Base-by-base conservation (phyloP, 805 yeast species). In the Starmerella kuoi region DNA sequence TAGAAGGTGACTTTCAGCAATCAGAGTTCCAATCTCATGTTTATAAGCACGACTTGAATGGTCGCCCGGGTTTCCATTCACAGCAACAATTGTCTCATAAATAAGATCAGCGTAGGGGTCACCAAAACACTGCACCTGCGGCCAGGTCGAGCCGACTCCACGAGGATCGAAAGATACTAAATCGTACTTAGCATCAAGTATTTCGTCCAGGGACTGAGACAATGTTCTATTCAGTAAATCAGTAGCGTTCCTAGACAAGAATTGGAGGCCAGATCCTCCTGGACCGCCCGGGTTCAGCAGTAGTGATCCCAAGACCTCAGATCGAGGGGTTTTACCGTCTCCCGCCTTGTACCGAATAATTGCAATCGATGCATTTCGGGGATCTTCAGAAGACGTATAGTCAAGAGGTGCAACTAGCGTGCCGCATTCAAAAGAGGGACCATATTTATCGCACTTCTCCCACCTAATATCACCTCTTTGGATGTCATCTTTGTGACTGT, bases 281-380 rank as follows among this genome's bases (percentile, higher is more conserved):
- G 56, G 56, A 14, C 56, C 55, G 11, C 56, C 56, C 5, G 56
- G 56, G 40, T 52, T 52, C 37, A 52, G 28, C 4, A 52, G 35
- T 5, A 52, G 25, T 9, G 53, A 38, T 31, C 56, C 56, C 2
- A 49, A 40, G 17, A 44, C 42, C 12, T 41, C 43, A 19, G 48
- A 44, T 6, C 35, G 31, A 3, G 42, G 33, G 12, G 53, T 42
- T 8, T 22, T 20, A 18, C 49, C 49, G 4, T 30, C 36, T 3
- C 49, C 49, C 4, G 49, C 49, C 27, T 37, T 31, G 34, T 34
- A 38, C 28, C 42, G 9, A 25, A 46, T 36, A 9, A 46, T 27
- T 3, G 49, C 38, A n/a, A 46, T 39, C n/a, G 35, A 19, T 5
- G 49, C 49, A n/a, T 36, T 35, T 24, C 47, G 32, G 8, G 38